phyloP scores from a whole-genome alignment of 2,329 filamentous ascomycete species.

The Penicillium brevicompactum region DNA sequence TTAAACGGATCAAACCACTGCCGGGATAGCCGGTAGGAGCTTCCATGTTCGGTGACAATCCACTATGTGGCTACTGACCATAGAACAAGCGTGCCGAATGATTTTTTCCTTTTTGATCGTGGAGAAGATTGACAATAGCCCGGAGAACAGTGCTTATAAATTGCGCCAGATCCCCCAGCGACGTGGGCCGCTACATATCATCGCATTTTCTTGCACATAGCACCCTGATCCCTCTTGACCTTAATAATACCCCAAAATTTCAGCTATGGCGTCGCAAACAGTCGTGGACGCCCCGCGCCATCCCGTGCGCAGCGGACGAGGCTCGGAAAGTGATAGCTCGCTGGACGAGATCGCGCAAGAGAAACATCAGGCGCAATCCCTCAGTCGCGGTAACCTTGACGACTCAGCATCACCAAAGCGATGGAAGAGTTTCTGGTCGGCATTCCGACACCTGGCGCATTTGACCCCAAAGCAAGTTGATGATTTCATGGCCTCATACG shows the following conservation, averaged over 20 bases:
- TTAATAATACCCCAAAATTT: conserved; percentile 8
- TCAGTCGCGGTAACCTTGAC: conserved; percentile 37
- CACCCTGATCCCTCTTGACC: not conserved
- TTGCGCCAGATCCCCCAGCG: conserved; percentile 4
- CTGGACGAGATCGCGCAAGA: conserved; percentile 27
- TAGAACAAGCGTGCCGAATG: conserved; percentile 15
- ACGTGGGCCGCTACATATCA: not conserved
- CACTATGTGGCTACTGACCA: conserved; percentile 23
- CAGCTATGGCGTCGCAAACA: conserved; percentile 24
- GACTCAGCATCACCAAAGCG: conserved; percentile 52
- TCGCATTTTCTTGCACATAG: not conserved
- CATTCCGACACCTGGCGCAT: conserved; percentile 54
- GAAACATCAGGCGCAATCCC: conserved; percentile 26
- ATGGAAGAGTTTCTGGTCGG: conserved; percentile 53
- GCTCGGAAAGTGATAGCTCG: conserved; percentile 28
- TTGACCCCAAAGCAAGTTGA: conserved; percentile 55
- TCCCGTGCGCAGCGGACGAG: conserved; percentile 21
- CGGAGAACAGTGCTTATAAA: conserved; percentile 25
- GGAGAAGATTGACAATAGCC: conserved; percentile 17
- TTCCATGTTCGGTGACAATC: conserved; percentile 28
- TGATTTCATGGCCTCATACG: conserved; percentile 59
- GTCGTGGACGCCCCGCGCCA: conserved; percentile 19
- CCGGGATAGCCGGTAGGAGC: conserved; percentile 26
- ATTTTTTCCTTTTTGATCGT: conserved; percentile 16
- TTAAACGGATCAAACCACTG: conserved; percentile 17